Percentiles rank a stretch among this genome's conserved stretches.
Evolutionary conservation across 768 basidiomycete genomes (phyloP).

Genomic region (Calocera cornea): DNA sequence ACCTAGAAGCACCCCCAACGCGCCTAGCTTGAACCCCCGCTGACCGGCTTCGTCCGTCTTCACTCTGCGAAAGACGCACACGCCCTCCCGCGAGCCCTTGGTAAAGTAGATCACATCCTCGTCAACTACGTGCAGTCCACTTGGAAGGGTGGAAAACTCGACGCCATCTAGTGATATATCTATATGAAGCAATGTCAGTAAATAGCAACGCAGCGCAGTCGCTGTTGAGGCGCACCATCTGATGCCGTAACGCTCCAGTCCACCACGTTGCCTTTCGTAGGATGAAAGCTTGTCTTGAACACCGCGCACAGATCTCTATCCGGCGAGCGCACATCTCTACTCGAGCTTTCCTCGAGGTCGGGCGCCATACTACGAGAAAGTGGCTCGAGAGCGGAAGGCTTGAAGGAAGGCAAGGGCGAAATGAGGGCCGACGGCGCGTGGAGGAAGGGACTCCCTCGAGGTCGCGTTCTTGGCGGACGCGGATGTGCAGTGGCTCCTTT

Average conservation of each 20-base stretch:
- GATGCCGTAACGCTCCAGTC: conserved; percentile 66
- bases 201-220: background rate
- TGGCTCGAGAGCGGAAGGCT: too few relatives aligned
- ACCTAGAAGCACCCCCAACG: conserved; percentile 12
- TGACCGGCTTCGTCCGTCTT: conserved; percentile 39
- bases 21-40: conserved; percentile 9
- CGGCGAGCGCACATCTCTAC: background rate
- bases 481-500: too few relatives aligned
- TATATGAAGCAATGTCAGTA: conserved; percentile 19
- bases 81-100: conserved; percentile 52
- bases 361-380: too few relatives aligned
- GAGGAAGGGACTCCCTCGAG: too few relatives aligned
- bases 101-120: conserved; percentile 68
- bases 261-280: conserved; percentile 62
- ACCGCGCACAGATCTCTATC: conserved; percentile 33
- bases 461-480: too few relatives aligned
- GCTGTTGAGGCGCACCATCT: conserved; percentile 36
- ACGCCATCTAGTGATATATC: conserved; percentile 55
- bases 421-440: too few relatives aligned
- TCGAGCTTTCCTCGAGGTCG: background rate
- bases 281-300: conserved; percentile 75
- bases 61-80: conserved; percentile 60
- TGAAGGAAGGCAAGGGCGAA: too few relatives aligned
- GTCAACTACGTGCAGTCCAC: conserved; percentile 68
- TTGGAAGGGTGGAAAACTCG: conserved; percentile 71